Base-by-base conservation (phyloP, 2,329 filamentous ascomycete genomes). In the Sarocladiaceae sp. region DNA sequence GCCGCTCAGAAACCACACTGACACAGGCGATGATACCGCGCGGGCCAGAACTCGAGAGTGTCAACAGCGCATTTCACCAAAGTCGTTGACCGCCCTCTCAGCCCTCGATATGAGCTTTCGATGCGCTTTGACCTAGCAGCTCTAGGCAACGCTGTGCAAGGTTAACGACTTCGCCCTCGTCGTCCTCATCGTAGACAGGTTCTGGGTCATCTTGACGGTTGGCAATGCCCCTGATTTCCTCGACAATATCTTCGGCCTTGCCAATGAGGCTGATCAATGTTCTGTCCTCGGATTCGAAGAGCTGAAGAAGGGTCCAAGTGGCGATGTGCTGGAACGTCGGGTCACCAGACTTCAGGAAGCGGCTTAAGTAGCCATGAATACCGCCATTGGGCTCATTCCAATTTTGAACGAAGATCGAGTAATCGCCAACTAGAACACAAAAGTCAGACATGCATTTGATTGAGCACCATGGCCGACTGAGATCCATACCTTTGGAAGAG, bases 281-380 rank as follows among this genome's bases (percentile, higher is more conserved):
- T 66, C 86, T 83, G 60, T 98, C 91, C 61, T 95, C 90, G 0
- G 91, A 96, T 66, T 98, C 93, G 42, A 98, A 82, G 3, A 98
- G 77, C 61, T 98, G 93, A 3, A 98, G 77, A 39, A 98, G 69
- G 2, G 93, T 98, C 93, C 93, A 98, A 51, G 97, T 95, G 42
- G 93, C 93, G 59, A 98, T 98, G 62, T 98, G 93, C 66, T 98
- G 93, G 73, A 98, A 98, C 0, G 93, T 98, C 1, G 93, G 83
- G 60, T 98, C 93, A 32, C 90, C 91, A 51, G 89, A 96, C 34
- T 86, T 87, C 15, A 98, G 75, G 73, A 98, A 98, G 45, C 91
- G 83, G 55, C 83, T 86, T 27, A 98, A 76, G 60, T 98, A 98
- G 44, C 93, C 93, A 59, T 96, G 90, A 49, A 98, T 95, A 35